phyloP scores from a whole-genome alignment of 805 yeast genomes.

The Candida berthetii region DNA sequence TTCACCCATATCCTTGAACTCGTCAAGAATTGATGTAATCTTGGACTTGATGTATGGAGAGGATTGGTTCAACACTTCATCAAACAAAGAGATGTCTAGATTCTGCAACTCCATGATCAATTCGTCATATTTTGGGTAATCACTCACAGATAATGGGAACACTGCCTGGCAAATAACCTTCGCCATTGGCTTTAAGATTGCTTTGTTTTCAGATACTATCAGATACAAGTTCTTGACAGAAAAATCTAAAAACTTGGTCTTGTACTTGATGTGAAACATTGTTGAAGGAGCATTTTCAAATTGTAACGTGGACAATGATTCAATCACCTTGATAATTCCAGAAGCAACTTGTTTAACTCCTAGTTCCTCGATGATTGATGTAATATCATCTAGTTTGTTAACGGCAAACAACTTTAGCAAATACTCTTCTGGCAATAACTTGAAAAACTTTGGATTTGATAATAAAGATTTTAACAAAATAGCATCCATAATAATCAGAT shows the following conservation, averaged over 20 bases:
- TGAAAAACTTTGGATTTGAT: slow-evolving; percentile 18
- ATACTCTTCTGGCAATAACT: slow-evolving; percentile 18
- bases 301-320: slow-evolving; percentile 10
- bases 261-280: slow-evolving; percentile 18
- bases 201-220: slow-evolving; percentile 9
- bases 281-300: slow-evolving; percentile 19
- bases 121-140: slow-evolving; percentile 19
- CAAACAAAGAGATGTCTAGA: slow-evolving; percentile 5
- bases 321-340: slow-evolving; percentile 13
- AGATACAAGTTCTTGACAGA: slow-evolving; percentile 12
- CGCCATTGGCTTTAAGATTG: background rate
- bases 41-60: slow-evolving; percentile 14
- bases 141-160: slow-evolving; percentile 19
- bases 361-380: slow-evolving; percentile 10
- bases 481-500: slow-evolving; percentile 20
- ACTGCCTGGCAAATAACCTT: slow-evolving; percentile 7
- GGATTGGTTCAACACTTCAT: slow-evolving; percentile 1
- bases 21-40: slow-evolving; percentile 16
- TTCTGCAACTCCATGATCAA: slow-evolving; percentile 11
- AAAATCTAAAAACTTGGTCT: slow-evolving; percentile 13
- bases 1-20: slow-evolving; percentile 14
- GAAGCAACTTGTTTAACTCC: slow-evolving; percentile 5
- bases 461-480: slow-evolving; percentile 23
- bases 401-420: slow-evolving; percentile 26
- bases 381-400: slow-evolving; percentile 16